A percentile compares a stretch with the other conserved stretches of the same genome.
Conservation (phyloP, 169 alveolate genomes). For the Toxoplasma gondii region DNA sequence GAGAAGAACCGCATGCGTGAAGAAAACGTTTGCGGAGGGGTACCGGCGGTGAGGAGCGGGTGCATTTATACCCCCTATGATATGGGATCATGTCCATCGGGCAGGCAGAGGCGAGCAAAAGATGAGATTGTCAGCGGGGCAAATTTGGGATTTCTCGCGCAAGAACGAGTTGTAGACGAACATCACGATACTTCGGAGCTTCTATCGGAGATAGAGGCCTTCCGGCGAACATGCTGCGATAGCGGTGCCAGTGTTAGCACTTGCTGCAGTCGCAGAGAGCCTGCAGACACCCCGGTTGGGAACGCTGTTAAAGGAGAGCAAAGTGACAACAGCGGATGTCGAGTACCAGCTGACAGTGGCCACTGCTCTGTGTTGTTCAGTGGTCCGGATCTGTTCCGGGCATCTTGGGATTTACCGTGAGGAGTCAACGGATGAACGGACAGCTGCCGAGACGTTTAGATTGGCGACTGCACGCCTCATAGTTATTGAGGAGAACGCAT, state of each 20-base stretch:
- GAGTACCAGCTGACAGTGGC: not conserved
- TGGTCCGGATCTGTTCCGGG: not conserved
- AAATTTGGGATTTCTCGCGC: not conserved
- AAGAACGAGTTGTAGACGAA: not conserved
- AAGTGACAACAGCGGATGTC: not conserved
- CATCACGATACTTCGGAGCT: not conserved
- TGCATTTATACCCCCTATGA: not conserved
- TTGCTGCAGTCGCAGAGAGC: constrained; percentile 1
- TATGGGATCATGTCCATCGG: not conserved
- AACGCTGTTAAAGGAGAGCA: not conserved
- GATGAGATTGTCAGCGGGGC: not conserved
- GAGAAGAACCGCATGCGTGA: not conserved
- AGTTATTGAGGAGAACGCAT: too few species aligned
- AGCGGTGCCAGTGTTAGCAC: not conserved
- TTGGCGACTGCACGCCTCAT: too few species aligned
- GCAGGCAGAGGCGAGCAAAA: not conserved
- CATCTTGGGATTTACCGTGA: not conserved
- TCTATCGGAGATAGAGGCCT: not conserved
- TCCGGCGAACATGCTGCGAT: not conserved
- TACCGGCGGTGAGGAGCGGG: not conserved
- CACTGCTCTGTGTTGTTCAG: not conserved
- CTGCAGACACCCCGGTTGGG: not conserved
- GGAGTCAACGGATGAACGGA: too few species aligned
- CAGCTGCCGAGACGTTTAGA: too few species aligned
- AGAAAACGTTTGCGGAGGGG: not conserved